These are phyloP conservation scores for Fusarium nelsonii DNA, from an alignment of 2,329 filamentous ascomycete genomes.

Conservation along the genomic window DNA sequence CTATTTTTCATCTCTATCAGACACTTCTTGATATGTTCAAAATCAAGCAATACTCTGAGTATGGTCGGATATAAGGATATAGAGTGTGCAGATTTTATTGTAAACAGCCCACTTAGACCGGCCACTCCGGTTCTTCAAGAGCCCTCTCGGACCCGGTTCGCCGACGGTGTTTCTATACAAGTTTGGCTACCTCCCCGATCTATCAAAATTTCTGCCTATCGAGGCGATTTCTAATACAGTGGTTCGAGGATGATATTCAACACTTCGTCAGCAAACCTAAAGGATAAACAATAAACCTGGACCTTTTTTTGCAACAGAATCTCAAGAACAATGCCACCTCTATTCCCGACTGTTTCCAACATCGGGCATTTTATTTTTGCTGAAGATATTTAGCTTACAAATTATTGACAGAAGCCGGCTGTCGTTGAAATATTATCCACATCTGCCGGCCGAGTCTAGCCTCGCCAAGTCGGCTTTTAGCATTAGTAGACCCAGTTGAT, in stretches of 20 bases:
- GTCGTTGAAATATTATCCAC: neutral
- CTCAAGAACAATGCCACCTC: too few relatives aligned
- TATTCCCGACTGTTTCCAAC: too few relatives aligned
- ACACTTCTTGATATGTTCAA: too few relatives aligned
- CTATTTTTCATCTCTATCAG: neutral
- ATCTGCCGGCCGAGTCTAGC: constrained; percentile 1
- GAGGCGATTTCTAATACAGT: neutral
- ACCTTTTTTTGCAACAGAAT: too few relatives aligned
- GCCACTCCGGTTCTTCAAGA: neutral
- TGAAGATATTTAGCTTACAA: neutral
- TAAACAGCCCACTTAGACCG: neutral
- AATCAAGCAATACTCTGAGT: neutral
- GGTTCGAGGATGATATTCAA: too few relatives aligned
- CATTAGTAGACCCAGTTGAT: neutral
- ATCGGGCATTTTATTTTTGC: too few relatives aligned
- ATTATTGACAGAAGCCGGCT: neutral
- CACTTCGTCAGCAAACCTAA: too few relatives aligned
- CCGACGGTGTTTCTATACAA: constrained; percentile 11
- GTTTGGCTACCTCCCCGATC: constrained; percentile 6
- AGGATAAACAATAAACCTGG: too few relatives aligned
- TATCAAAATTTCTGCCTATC: constrained; percentile 9
- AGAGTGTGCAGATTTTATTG: neutral
- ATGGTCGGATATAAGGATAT: neutral
- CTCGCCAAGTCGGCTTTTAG: constrained; percentile 28
- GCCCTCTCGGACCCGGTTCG: constrained; percentile 23